Percentiles rank a stretch among this genome's conserved stretches.
These are phyloP conservation scores for Danielia oregonensis DNA, from an alignment of 805 yeast genomes.

Conservation along the genomic window DNA sequence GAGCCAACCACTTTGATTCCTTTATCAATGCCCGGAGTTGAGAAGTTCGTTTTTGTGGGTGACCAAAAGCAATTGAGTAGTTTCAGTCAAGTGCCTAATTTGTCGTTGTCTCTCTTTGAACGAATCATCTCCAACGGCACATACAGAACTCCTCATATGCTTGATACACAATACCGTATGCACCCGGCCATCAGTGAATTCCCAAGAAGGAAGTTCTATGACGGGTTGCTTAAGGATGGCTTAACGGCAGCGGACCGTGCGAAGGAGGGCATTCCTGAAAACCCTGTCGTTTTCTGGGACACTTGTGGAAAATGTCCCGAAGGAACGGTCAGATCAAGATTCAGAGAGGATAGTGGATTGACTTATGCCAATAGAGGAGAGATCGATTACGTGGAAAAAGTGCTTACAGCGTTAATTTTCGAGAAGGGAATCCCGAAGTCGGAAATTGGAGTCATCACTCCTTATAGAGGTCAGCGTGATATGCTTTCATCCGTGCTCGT, in stretches of 20 bases:
- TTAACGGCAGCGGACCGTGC: constrained; percentile 49
- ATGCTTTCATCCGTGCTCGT: constrained; percentile 49
- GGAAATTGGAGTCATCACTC: constrained; percentile 66
- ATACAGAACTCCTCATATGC: constrained; percentile 58
- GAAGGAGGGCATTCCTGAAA: constrained; percentile 40
- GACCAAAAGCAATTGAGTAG: constrained; percentile 74
- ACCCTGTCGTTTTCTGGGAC: constrained; percentile 61
- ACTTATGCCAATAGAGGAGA: constrained; percentile 59
- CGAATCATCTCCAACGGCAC: constrained; percentile 61
- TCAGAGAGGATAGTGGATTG: constrained; percentile 49
- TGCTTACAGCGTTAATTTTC: constrained; percentile 47
- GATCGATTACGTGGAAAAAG: constrained; percentile 43
- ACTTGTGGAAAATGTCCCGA: constrained; percentile 49
- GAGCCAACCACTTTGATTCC: constrained; percentile 73
- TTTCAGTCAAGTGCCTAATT: constrained; percentile 63
- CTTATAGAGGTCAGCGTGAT: constrained; percentile 75
- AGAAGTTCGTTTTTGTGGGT: constrained; percentile 67
- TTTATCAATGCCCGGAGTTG: constrained; percentile 60
- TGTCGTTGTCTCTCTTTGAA: constrained; percentile 67
- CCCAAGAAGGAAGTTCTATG: constrained; percentile 51
- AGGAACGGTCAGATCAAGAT: constrained; percentile 43
- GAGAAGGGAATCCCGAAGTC: constrained; percentile 49
- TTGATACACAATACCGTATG: constrained; percentile 68
- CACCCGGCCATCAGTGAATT: constrained; percentile 61
- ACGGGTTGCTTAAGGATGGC: constrained; percentile 52